phyloP scores from a whole-genome alignment of 2,329 filamentous ascomycete species.

The Paracoccidioides brasiliensis region DNA sequence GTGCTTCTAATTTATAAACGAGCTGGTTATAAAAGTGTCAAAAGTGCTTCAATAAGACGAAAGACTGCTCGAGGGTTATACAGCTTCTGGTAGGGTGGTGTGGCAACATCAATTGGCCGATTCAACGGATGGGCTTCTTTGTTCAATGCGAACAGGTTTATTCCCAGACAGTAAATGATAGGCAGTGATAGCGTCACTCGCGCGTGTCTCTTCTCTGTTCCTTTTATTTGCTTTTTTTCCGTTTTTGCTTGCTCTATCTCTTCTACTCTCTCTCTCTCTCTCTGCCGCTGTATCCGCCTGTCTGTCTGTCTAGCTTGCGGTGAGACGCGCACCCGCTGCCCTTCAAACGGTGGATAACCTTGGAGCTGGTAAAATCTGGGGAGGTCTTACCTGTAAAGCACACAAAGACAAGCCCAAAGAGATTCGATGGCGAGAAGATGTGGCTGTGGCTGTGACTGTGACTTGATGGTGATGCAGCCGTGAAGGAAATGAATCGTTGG shows the following conservation, averaged over 20 bases:
- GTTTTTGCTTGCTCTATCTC: neutral
- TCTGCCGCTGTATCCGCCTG: neutral
- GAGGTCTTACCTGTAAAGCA: too few relatives aligned
- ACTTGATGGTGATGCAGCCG: too few relatives aligned
- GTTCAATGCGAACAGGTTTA: neutral
- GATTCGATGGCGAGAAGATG: too few relatives aligned
- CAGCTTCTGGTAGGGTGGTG: neutral
- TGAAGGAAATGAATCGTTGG: neutral
- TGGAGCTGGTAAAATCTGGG: too few relatives aligned
- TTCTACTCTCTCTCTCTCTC: neutral
- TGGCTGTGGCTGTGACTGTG: too few relatives aligned
- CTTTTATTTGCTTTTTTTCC: neutral
- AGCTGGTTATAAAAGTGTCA: neutral
- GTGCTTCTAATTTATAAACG: neutral
- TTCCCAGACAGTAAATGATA: neutral
- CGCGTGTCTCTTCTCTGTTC: neutral
- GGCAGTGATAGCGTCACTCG: neutral
- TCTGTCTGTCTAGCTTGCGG: neutral
- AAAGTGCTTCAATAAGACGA: neutral
- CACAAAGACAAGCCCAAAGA: too few relatives aligned
- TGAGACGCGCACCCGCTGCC: neutral
- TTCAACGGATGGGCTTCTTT: neutral
- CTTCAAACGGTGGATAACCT: neutral
- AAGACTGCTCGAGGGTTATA: neutral
- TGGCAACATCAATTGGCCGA: neutral